These are phyloP conservation scores for Podospora pseudoanserina DNA, from an alignment of 495 filamentous ascomycete genomes.

Conservation along the genomic window DNA sequence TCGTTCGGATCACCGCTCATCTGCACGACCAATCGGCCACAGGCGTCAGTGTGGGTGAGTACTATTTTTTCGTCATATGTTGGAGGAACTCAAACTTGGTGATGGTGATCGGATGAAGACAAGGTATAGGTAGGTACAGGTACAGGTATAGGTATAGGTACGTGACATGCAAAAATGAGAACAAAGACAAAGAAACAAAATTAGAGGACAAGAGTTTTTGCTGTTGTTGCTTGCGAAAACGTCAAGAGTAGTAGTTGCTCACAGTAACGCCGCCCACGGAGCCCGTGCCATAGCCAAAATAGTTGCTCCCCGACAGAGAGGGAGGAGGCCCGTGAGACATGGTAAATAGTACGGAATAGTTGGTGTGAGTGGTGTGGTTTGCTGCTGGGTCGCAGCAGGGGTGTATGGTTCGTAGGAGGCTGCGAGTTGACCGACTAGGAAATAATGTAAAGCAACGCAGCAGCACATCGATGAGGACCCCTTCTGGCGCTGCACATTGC, in stretches of 20 bases:
- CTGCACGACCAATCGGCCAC: conserved; percentile 22
- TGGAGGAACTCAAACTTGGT: neutral
- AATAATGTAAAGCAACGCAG: neutral
- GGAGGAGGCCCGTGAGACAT: conserved; percentile 38
- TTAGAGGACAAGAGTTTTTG: neutral
- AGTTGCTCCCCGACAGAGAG: conserved; percentile 28
- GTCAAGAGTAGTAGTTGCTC: conserved; percentile 11
- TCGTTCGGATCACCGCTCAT: conserved; percentile 33
- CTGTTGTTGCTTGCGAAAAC: conserved; percentile 3
- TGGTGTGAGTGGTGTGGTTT: neutral
- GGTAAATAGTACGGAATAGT: conserved; percentile 11
- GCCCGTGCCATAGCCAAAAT: conserved; percentile 31
- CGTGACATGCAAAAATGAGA: conserved; percentile 6
- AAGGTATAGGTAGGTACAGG: no score
- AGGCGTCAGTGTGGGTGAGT: conserved; percentile 22
- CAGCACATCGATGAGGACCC: neutral
- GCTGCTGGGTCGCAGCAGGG: neutral
- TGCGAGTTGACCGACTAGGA: conserved; percentile 10
- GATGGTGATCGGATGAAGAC: neutral
- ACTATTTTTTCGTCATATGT: neutral
- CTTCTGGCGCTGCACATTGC: conserved; percentile 9
- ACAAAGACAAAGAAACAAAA: conserved; percentile 4
- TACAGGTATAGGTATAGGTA: no score
- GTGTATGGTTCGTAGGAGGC: neutral
- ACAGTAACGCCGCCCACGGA: conserved; percentile 7